Conservation (phyloP, 2,329 filamentous ascomycete genomes). For the Ophiostoma ulmi region DNA sequence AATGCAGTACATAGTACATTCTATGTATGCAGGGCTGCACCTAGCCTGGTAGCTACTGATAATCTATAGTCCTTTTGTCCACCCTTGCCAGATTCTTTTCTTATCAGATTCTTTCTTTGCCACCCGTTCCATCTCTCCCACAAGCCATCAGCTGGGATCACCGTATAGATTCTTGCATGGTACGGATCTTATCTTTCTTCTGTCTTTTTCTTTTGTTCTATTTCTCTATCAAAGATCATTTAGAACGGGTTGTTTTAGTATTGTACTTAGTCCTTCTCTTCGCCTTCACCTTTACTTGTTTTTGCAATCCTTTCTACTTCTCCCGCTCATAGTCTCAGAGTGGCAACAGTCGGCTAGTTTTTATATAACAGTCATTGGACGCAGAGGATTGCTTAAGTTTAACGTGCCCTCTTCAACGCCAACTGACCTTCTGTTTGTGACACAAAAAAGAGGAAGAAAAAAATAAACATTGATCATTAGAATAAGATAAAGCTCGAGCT, state of each 20-base stretch:
- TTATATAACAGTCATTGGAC: not conserved
- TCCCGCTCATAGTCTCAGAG: too few relatives aligned
- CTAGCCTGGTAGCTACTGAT: not conserved
- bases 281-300: not conserved
- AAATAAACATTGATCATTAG: not conserved
- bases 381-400: not conserved
- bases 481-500: not conserved
- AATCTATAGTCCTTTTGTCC: not conserved
- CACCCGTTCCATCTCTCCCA: not conserved
- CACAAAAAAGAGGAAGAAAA: not conserved
- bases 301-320: not conserved
- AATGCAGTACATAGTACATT: not conserved
- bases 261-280: not conserved
- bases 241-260: too few relatives aligned
- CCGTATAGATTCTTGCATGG: not conserved
- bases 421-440: too few relatives aligned
- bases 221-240: not conserved
- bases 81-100: not conserved
- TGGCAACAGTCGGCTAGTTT: not conserved
- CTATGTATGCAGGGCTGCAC: not conserved
- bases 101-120: conserved; percentile 3
- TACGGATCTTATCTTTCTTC: not conserved
- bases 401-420: not conserved
- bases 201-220: not conserved
- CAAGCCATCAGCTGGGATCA: not conserved